Base-by-base conservation (phyloP, 1,284 basidiomycete genomes). In the Laetiporus sulphureus region DNA sequence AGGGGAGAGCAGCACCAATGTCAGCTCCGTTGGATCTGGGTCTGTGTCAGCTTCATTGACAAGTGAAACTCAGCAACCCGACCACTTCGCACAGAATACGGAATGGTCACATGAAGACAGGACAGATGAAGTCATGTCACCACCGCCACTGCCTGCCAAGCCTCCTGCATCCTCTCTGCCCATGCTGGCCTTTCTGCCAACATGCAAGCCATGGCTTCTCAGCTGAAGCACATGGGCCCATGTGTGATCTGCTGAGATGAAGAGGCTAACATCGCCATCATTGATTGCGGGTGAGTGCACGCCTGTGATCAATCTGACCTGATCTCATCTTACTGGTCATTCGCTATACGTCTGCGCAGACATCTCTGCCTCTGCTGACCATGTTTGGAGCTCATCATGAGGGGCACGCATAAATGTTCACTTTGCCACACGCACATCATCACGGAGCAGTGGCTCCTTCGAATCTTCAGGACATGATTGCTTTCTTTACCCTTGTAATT, bases 201-300 rank as follows among this genome's bases (percentile, higher is more conserved):
- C 39, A 56, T 60, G 25, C 60, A 63, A 42, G 62, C 55, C 37
- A 65, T 59, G 56, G 55, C 63, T 6, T 56, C 66, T 0, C 62
- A 57, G 30, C 59, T 74, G 4, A 87, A 91, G 45, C 72, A 83
- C 16, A 73, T 71, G 12, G 89, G 91, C 0, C 61, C 91, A 2
- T 94, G 90, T 57, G 86, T 93, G 0, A 77, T 93, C 13, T 94
- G 91, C 58, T 89, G 92, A 58, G 91, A 93, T 51, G 86, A 91
- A 43, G 90, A 93, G 52, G 90, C 90, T 1, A 91, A 85, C 49
- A 86, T 94, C 41, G 91, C 89, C 1, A 80, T 91, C 38, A 84
- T 92, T n/a, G 90, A 94, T 62, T 94, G 91, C 74, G 91, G 91
- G 83, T 89, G 58, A 36, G 82, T 73, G 2, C 8, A 16, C 16